Percentiles rank a stretch among this genome's conserved stretches.
Conservation (phyloP, 106 monocot genomes). For the Allium fistulosum region DNA sequence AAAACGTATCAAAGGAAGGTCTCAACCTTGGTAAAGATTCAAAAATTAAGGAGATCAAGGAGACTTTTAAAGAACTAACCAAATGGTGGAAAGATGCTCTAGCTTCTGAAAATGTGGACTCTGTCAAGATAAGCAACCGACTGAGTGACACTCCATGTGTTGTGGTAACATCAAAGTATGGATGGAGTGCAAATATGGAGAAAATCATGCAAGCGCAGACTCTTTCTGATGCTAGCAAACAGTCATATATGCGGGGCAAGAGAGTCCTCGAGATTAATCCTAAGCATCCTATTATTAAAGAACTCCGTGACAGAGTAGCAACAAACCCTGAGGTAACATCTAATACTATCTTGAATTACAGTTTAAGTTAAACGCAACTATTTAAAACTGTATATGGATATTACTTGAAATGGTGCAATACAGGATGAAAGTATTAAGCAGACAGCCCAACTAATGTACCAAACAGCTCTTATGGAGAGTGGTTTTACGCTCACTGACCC, state of each 20-base stretch:
- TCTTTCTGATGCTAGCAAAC: conserved; percentile 71
- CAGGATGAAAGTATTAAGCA: conserved; percentile 79
- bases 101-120: conserved; percentile 79
- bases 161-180: conserved; percentile 87
- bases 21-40: conserved; percentile 88
- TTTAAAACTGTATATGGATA: no score
- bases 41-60: conserved; percentile 91
- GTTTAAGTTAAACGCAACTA: no score
- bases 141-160: conserved; percentile 82
- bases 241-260: conserved; percentile 93
- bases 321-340: conserved; percentile 62
- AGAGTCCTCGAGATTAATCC: conserved; percentile 96
- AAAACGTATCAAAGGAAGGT: conserved; percentile 99
- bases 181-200: conserved; percentile 99
- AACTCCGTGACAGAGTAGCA: conserved; percentile 78
- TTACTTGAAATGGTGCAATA: not conserved
- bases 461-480: conserved; percentile 97
- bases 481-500: conserved; percentile 79
- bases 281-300: conserved; percentile 93
- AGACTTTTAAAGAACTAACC: conserved; percentile 89
- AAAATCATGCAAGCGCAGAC: conserved; percentile 99
- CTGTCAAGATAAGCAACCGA: conserved; percentile 93
- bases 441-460: conserved; percentile 82
- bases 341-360: no score
- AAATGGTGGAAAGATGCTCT: conserved; percentile 94